Percentiles rank a stretch among this genome's conserved stretches.
These are phyloP conservation scores for Clausena lansium DNA, from an alignment of 345 rosid genomes.

Conservation along the genomic window DNA sequence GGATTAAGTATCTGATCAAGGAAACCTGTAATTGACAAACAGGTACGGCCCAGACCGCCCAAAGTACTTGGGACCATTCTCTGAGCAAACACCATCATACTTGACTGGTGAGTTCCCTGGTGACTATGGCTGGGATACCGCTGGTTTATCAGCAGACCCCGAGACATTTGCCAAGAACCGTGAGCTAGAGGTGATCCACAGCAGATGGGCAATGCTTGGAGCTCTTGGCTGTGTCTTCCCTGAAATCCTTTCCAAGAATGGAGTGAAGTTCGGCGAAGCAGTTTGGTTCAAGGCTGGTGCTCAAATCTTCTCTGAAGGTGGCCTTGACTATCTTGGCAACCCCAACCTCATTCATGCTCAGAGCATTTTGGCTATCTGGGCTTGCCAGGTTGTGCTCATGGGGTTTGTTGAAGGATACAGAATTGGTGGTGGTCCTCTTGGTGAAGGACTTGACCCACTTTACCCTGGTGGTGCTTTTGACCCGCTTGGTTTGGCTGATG, in stretches of 20 bases:
- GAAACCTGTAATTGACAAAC: conserved; percentile 15
- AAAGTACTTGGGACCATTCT: conserved; percentile 94
- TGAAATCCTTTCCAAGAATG: conserved; percentile 75
- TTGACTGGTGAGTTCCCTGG: conserved; percentile 93
- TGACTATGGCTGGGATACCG: conserved; percentile 99
- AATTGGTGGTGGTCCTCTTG: conserved; percentile 93
- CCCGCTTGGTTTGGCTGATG: conserved; percentile 86
- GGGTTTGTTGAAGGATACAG: conserved; percentile 95
- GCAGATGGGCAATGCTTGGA: conserved; percentile 98
- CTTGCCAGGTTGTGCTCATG: conserved; percentile 89
- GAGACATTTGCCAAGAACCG: conserved; percentile 98
- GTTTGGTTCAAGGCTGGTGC: conserved; percentile 98
- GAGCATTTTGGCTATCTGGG: conserved; percentile 98
- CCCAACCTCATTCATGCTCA: conserved; percentile 94
- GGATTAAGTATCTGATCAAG: neutral
- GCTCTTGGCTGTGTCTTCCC: conserved; percentile 95
- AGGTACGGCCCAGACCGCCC: conserved; percentile 99
- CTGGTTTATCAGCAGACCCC: conserved; percentile 91
- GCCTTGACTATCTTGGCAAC: conserved; percentile 94
- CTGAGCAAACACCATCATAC: conserved; percentile 91
- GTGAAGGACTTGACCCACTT: conserved; percentile 92
- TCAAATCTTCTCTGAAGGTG: conserved; percentile 92
- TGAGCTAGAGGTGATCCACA: conserved; percentile 93
- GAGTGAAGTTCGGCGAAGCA: conserved; percentile 87
- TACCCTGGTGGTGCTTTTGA: conserved; percentile 98